These are phyloP conservation scores for Cystobasidium pallidum DNA, from an alignment of 1,284 basidiomycete genomes.

Conservation along the genomic window DNA sequence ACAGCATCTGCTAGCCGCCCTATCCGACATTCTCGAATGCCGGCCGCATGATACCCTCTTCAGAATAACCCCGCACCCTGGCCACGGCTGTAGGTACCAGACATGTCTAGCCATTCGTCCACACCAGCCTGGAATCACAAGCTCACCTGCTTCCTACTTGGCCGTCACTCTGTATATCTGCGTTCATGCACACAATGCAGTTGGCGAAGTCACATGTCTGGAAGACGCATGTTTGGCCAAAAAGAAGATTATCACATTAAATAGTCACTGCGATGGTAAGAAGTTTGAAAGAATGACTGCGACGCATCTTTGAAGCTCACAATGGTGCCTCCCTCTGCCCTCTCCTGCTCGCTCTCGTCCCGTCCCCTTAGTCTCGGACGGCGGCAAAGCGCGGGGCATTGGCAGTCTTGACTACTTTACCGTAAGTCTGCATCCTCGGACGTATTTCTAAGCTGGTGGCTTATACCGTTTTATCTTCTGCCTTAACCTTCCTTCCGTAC, in stretches of 20 bases:
- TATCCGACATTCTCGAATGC: slow-evolving; percentile 1
- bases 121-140: too few species aligned
- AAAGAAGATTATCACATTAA: slow-evolving; percentile 15
- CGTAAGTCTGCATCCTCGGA: slow-evolving; percentile 1
- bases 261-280: neutral
- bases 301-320: too few species aligned
- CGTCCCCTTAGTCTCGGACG: neutral
- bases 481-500: too few species aligned
- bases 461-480: too few species aligned
- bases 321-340: neutral
- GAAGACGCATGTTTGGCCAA: slow-evolving; percentile 10
- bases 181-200: slow-evolving; percentile 7
- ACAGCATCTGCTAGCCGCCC: neutral
- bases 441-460: too few species aligned
- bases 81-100: neutral
- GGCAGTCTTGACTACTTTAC: slow-evolving; percentile 18
- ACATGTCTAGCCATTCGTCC: too few species aligned
- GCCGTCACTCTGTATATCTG: too few species aligned
- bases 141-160: too few species aligned
- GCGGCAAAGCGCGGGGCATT: slow-evolving; percentile 10
- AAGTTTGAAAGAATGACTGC: too few species aligned
- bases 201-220: slow-evolving; percentile 13
- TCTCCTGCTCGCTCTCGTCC: neutral
- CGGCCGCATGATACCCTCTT: slow-evolving; percentile 13
- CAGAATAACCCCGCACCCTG: slow-evolving; percentile 18